Evolutionary conservation across 441 rosid species (phyloP).

Genomic region (Breynia disticha): DNA sequence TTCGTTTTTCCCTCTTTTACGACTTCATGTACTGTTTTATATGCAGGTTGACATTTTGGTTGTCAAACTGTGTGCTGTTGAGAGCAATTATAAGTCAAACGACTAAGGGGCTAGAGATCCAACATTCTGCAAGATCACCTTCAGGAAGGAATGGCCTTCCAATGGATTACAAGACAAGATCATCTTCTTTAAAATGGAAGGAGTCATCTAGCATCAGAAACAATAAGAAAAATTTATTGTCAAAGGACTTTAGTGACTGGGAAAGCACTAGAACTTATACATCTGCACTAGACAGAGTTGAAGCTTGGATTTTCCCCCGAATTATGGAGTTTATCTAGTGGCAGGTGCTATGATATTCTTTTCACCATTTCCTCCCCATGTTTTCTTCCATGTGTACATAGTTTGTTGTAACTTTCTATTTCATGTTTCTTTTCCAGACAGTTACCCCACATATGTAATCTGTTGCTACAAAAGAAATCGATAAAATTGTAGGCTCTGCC

Average conservation of each 20-base stretch:
- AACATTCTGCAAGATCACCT: conserved; percentile 14
- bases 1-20: no score
- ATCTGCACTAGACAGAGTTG: conserved; percentile 66
- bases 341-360: conserved; percentile 59
- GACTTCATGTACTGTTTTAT: background rate
- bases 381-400: conserved; percentile 5
- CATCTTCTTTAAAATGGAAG: conserved; percentile 54
- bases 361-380: conserved; percentile 7
- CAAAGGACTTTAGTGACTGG: conserved; percentile 38
- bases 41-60: conserved; percentile 79
- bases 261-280: conserved; percentile 51
- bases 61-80: conserved; percentile 68
- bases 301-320: conserved; percentile 87
- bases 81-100: conserved; percentile 53
- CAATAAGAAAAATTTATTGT: conserved; percentile 20
- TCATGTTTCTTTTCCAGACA: conserved; percentile 46
- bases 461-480: conserved; percentile 29
- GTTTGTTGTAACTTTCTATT: conserved; percentile 54
- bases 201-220: conserved; percentile 30
- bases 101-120: conserved; percentile 10
- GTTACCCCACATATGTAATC: conserved; percentile 85
- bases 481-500: conserved; percentile 19
- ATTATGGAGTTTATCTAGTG: conserved; percentile 88
- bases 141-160: conserved; percentile 15
- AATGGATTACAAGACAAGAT: conserved; percentile 27